Evolutionary conservation across 106 monocot genomes (phyloP).

Genomic region (Chionographis japonica): DNA sequence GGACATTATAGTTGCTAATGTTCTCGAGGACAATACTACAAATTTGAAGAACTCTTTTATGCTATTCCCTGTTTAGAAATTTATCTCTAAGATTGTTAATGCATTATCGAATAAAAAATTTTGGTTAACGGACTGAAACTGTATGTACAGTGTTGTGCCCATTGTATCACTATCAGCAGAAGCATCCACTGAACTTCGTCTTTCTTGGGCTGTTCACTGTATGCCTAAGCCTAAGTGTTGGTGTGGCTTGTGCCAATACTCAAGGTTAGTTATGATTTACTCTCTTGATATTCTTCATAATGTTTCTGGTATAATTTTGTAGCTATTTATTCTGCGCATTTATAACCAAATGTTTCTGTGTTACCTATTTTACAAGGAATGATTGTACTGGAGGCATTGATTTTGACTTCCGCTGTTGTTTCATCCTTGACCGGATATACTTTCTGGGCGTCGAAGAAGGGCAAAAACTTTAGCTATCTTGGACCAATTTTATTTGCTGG

Average conservation of each 20-base stretch:
- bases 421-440: constrained; percentile 87
- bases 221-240: constrained; percentile 82
- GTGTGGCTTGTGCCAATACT: constrained; percentile 95
- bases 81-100: too few relatives aligned
- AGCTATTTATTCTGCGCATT: constrained; percentile 1
- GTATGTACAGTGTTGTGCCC: constrained; percentile 68
- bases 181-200: constrained; percentile 88
- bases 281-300: not conserved
- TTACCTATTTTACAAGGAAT: constrained; percentile 45
- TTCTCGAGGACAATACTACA: too few relatives aligned
- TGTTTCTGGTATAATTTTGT: not conserved
- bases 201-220: constrained; percentile 90
- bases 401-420: constrained; percentile 83
- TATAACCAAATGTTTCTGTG: not conserved
- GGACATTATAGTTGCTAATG: too few relatives aligned
- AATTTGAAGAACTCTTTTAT: too few relatives aligned
- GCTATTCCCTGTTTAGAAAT: too few relatives aligned
- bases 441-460: constrained; percentile 98
- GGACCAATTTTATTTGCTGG: constrained; percentile 74
- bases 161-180: constrained; percentile 83
- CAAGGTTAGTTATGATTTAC: constrained; percentile 41
- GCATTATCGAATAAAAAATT: too few relatives aligned
- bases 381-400: constrained; percentile 94
- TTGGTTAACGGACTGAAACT: not conserved
- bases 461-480: constrained; percentile 90